These are phyloP conservation scores for Termitomyces sp. DNA, from an alignment of 768 basidiomycete species.

Conservation along the genomic window DNA sequence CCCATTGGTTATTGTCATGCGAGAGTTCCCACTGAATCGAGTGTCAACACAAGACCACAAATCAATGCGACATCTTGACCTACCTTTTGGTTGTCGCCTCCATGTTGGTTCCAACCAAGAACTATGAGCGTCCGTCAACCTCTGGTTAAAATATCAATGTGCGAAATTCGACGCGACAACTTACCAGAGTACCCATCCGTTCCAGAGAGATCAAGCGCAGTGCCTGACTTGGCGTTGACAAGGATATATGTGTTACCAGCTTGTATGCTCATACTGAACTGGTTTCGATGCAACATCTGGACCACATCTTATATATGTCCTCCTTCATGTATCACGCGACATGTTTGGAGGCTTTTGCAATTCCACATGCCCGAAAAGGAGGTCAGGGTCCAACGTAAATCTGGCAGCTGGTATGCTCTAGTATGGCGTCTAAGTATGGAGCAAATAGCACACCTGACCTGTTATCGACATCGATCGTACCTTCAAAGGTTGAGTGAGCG, in stretches of 20 bases:
- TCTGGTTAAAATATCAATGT: not conserved
- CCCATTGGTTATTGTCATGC: conserved; percentile 11
- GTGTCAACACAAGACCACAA: not conserved
- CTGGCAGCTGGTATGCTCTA: not conserved
- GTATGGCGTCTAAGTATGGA: not conserved
- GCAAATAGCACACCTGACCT: not conserved
- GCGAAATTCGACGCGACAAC: not conserved
- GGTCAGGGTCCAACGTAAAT: not conserved
- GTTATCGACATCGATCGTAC: conserved; percentile 16
- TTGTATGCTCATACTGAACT: conserved; percentile 13
- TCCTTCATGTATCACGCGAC: not conserved
- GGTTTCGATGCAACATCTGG: not conserved
- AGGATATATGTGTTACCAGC: conserved; percentile 13
- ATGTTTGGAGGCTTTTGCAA: not conserved
- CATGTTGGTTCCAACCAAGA: conserved; percentile 32
- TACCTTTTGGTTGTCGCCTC: conserved; percentile 40
- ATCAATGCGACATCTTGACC: not conserved
- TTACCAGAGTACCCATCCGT: conserved; percentile 32
- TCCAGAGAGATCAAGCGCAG: conserved; percentile 43
- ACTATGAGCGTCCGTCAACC: conserved; percentile 19
- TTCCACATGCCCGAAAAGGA: too few species aligned
- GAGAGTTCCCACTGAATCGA: conserved; percentile 16
- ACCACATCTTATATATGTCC: not conserved
- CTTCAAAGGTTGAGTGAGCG: not conserved
- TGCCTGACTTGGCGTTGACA: conserved; percentile 28